phyloP scores from a whole-genome alignment of 2,329 filamentous ascomycete species.

The Penicillium sp. region DNA sequence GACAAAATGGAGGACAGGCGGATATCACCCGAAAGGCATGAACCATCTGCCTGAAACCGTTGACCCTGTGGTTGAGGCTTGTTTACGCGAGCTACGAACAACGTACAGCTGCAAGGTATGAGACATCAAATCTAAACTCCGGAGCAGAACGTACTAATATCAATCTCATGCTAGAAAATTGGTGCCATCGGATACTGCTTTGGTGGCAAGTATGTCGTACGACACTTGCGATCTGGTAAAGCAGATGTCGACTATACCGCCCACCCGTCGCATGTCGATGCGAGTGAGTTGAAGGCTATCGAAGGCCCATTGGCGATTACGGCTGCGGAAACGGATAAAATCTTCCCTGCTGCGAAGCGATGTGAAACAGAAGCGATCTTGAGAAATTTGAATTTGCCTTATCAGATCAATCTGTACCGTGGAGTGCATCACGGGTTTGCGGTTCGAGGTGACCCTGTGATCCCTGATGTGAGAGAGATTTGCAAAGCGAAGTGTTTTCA shows the following conservation, averaged over 20 bases:
- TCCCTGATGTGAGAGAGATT: neutral
- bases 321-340: neutral
- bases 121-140: no score
- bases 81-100: no score
- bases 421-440: neutral
- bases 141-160: no score
- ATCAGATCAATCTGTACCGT: neutral
- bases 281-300: neutral
- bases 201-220: conserved; percentile 5
- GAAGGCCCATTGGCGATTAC: conserved; percentile 1
- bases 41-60: no score
- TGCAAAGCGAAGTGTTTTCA: neutral
- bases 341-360: neutral
- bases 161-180: neutral
- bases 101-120: no score
- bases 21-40: no score
- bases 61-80: no score
- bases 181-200: conserved; percentile 1
- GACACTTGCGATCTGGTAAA: neutral
- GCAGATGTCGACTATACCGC: conserved; percentile 2
- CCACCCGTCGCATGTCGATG: neutral
- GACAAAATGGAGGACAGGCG: no score
- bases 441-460: neutral
- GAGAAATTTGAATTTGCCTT: neutral
- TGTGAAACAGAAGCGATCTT: neutral